Base-by-base conservation (phyloP, 768 basidiomycete genomes). In the Russula griseocarnosa region DNA sequence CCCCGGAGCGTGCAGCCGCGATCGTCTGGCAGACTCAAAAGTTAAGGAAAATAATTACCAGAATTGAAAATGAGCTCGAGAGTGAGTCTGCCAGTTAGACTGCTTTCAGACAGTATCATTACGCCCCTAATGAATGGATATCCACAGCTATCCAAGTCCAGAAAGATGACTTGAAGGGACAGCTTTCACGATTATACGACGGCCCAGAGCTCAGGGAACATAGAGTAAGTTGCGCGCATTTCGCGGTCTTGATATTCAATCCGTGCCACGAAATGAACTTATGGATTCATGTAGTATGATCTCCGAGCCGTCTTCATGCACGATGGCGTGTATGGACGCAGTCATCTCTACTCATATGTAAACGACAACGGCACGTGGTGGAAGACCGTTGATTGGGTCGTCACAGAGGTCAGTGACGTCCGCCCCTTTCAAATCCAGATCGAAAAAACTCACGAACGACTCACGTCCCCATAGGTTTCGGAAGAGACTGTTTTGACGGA, bases 281-380 rank as follows among this genome's bases (percentile, higher is more conserved):
- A 52, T 46, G 22, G 14, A 42, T 28, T 28, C 18, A 7, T 34
- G n/a, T 13, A 92, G 90, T 94, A 92, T 69, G 89, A 92, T 66
- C 82, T 94, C 26, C 86, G 89, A 3, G 86, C 82, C 9, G 90
- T 92, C 5, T 78, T 92, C 44, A 78, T 90, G 52, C 88, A 92
- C 67, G 89, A 88, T 13, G 91, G 91, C 5, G 74, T 90, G 36
- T 86, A 84, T 47, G 91, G 91, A 10, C 78, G 92, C 52, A 89
- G 82, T 61, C 87, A 91, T 69, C 76, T 90, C 10, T 90, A 91
- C 71, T 87, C 88, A 7, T 94, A 92, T 66, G 83, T 90, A 14
- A 82, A 86, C 63, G 82, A 85, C 61, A 79, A 83, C 50, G 85
- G 81, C 6, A 74, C 72, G 3, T 94, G 91, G 91, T 93, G 89